A percentile compares a stretch with the other conserved stretches of the same genome.
Evolutionary conservation across 2,329 filamentous ascomycete species (phyloP).

Genomic region (Alternaria sp.): DNA sequence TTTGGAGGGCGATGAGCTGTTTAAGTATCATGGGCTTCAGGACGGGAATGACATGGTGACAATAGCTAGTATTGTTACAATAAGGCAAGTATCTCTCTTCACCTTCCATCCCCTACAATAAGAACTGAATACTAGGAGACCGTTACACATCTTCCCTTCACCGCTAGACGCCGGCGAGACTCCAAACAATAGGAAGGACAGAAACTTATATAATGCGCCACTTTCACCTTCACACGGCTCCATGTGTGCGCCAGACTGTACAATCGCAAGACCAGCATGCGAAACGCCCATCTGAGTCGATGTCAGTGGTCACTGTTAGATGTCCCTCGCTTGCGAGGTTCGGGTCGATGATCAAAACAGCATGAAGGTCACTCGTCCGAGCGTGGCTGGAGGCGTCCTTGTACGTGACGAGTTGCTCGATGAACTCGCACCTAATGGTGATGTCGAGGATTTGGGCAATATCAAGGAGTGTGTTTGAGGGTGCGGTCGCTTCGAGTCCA

Average conservation of each 20-base stretch:
- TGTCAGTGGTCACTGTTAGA: neutral
- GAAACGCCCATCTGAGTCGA: neutral
- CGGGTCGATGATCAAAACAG: neutral
- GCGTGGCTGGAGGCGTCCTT: neutral
- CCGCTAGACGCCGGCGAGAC: neutral
- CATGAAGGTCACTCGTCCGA: neutral
- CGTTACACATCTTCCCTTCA: neutral
- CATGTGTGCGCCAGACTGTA: neutral
- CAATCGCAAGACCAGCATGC: neutral
- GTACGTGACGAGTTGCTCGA: neutral
- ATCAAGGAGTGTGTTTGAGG: neutral
- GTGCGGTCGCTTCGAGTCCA: neutral
- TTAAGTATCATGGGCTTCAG: neutral
- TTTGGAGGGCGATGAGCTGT: neutral
- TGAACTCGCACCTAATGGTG: neutral
- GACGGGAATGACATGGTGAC: neutral
- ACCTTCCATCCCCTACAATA: neutral
- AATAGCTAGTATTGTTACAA: conserved; percentile 2
- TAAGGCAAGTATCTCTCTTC: neutral
- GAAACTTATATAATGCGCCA: neutral
- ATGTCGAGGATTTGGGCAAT: neutral
- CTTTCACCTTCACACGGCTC: conserved; percentile 1
- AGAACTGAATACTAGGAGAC: neutral
- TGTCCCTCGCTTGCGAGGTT: no score
- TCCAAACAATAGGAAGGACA: neutral